Percentiles rank a stretch among this genome's conserved stretches.
Conservation (phyloP, 176 grass and related monocot genomes). For the Tuctoria greenei region DNA sequence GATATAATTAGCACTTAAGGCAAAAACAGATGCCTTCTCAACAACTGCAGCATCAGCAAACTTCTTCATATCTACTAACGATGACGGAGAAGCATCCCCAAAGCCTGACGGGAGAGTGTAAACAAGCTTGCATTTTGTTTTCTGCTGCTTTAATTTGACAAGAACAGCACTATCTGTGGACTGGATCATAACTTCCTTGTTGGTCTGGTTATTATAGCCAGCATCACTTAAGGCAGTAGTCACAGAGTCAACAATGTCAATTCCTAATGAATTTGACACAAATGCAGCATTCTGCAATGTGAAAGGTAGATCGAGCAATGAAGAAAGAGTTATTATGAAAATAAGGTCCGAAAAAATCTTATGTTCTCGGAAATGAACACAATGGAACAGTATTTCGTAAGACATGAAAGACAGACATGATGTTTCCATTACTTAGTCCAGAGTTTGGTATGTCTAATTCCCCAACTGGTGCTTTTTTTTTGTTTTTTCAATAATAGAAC, state of each 20-base stretch:
- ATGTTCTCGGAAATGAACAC: background rate
- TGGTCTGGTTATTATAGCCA: constrained; percentile 53
- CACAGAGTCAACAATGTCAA: constrained; percentile 44
- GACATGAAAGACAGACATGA: background rate
- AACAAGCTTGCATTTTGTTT: constrained; percentile 59
- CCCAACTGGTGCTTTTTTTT: background rate
- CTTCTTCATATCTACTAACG: constrained; percentile 51
- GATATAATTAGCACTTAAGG: background rate
- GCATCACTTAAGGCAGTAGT: constrained; percentile 52
- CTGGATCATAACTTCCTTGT: constrained; percentile 59
- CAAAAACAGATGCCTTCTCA: constrained; percentile 48
- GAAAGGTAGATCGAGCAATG: constrained; percentile 4
- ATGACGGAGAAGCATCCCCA: constrained; percentile 49
- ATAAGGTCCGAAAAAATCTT: background rate
- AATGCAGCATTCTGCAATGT: constrained; percentile 63
- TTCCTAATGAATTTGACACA: constrained; percentile 49
- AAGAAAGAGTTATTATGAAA: constrained; percentile 2
- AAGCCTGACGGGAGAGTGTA: constrained; percentile 45
- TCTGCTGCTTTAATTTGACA: constrained; percentile 61
- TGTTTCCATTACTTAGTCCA: background rate
- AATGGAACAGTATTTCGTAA: background rate
- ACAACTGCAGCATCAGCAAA: constrained; percentile 71
- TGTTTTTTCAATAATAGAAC: background rate
- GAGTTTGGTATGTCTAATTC: background rate
- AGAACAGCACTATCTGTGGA: constrained; percentile 75